These are phyloP conservation scores for Ceratocystis colombiana DNA, from an alignment of 2,329 filamentous ascomycete species.

Conservation along the genomic window DNA sequence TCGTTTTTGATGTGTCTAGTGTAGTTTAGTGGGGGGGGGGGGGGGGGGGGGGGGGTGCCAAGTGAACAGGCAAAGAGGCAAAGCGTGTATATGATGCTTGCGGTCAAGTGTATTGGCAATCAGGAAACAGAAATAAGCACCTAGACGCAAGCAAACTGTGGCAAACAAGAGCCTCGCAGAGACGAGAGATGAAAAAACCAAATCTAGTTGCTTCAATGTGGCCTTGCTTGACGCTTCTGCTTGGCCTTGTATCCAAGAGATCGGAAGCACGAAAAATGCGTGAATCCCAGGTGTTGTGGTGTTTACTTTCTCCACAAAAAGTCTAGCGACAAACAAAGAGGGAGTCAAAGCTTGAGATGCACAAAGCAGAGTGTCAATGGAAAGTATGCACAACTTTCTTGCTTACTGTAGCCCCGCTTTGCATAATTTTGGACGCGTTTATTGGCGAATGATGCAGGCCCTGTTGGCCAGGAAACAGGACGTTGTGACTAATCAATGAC, in stretches of 20 bases:
- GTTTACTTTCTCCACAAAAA: constrained; percentile 17
- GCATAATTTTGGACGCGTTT: constrained; percentile 12
- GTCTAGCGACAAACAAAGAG: constrained; percentile 2
- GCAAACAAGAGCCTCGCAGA: not conserved
- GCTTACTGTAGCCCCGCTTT: not conserved
- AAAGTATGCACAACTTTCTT: not conserved
- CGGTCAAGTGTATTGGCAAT: not conserved
- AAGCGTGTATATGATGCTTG: not conserved
- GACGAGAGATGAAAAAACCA: not conserved
- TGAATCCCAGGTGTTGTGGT: constrained; percentile 12
- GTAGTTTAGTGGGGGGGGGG: not conserved
- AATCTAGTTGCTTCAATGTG: not conserved
- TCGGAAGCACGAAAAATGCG: constrained; percentile 10
- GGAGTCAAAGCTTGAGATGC: not conserved
- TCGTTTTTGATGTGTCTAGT: not conserved
- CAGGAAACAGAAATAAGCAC: not conserved
- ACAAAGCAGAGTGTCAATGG: not conserved
- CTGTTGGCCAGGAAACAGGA: constrained; percentile 11
- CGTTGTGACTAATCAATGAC: not conserved
- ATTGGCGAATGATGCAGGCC: not conserved
- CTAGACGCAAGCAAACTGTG: not conserved
- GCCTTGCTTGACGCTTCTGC: not conserved
- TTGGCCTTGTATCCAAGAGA: not conserved
- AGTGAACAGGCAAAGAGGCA: not conserved
- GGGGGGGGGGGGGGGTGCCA: not conserved